A percentile compares a stretch with the other conserved stretches of the same genome.
phyloP scores from a whole-genome alignment of 2,329 filamentous ascomycete genomes.

The Exophiala calicioides region DNA sequence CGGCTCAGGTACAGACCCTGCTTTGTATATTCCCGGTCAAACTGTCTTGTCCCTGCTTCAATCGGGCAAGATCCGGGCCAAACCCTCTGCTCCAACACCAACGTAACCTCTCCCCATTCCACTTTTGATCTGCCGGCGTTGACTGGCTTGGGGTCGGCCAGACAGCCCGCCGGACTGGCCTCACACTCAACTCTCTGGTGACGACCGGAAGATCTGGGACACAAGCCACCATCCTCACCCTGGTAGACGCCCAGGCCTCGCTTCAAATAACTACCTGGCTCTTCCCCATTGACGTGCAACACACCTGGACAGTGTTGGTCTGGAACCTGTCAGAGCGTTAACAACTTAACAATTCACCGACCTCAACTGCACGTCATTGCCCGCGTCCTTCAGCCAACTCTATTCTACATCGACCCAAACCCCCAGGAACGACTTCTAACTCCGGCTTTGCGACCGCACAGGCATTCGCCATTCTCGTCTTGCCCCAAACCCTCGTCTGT shows the following conservation, averaged over 20 bases:
- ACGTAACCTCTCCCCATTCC: slow-evolving; percentile 11
- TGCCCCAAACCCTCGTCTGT: slow-evolving; percentile 21
- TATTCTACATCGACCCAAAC: slow-evolving; percentile 13
- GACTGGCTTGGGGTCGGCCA: slow-evolving; percentile 2
- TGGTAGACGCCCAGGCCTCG: slow-evolving; percentile 22
- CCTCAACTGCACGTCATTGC: slow-evolving; percentile 22
- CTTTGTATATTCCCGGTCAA: neutral
- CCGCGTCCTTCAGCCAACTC: slow-evolving; percentile 12
- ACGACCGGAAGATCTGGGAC: slow-evolving; percentile 20
- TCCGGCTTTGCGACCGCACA: slow-evolving; percentile 13
- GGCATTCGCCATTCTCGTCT: slow-evolving; percentile 19
- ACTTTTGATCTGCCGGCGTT: slow-evolving; percentile 10
- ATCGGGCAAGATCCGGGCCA: slow-evolving; percentile 4
- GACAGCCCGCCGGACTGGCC: neutral
- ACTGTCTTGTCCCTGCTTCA: slow-evolving; percentile 7
- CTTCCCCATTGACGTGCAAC: slow-evolving; percentile 15
- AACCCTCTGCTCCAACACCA: slow-evolving; percentile 8
- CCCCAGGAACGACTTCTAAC: slow-evolving; percentile 8
- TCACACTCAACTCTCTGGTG: slow-evolving; percentile 11
- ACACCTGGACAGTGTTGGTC: slow-evolving; percentile 14
- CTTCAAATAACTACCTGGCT: slow-evolving; percentile 24
- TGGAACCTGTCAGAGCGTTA: slow-evolving; percentile 10
- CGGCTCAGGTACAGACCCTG: slow-evolving; percentile 4
- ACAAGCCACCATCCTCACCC: slow-evolving; percentile 25
- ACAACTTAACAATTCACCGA: slow-evolving; percentile 5